Conservation (phyloP, 2,329 filamentous ascomycete species). For the Diaporthe ilicicola region DNA sequence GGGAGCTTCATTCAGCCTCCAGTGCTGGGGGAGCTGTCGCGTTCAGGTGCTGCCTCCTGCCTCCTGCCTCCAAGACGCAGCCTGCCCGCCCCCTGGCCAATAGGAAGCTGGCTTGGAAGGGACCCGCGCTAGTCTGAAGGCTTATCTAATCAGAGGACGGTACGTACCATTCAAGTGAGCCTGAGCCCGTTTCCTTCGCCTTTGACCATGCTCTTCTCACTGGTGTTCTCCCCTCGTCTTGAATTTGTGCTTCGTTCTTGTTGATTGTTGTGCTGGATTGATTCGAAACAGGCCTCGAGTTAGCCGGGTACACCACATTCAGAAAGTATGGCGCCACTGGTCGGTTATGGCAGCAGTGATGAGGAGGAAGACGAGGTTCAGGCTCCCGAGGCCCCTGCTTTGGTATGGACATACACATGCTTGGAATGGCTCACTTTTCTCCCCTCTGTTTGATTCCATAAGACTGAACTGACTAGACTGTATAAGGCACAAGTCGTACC, state of each 20-base stretch:
- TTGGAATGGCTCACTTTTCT: not conserved
- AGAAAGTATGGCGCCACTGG: slow-evolving; percentile 52
- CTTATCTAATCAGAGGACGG: slow-evolving; percentile 10
- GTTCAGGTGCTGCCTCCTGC: slow-evolving; percentile 41
- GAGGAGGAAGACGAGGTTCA: slow-evolving; percentile 51
- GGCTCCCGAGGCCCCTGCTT: not conserved
- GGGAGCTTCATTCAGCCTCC: slow-evolving; percentile 37
- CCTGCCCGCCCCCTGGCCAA: slow-evolving; percentile 18
- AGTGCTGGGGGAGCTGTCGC: slow-evolving; percentile 39
- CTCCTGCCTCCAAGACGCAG: not conserved
- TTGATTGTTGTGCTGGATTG: not conserved
- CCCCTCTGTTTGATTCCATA: not conserved
- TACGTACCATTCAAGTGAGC: not conserved
- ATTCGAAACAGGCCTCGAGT: no score
- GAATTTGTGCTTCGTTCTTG: no score
- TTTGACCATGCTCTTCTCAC: not conserved
- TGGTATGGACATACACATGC: slow-evolving; percentile 11
- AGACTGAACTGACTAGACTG: not conserved
- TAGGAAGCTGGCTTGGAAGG: not conserved
- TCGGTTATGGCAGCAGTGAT: slow-evolving; percentile 61
- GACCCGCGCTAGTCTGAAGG: not conserved
- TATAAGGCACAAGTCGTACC: not conserved
- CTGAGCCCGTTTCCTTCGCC: not conserved
- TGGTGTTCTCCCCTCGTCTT: not conserved
- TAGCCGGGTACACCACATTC: not conserved